A percentile compares a stretch with the other conserved stretches of the same genome.
phyloP scores from a whole-genome alignment of 805 yeast genomes.

The Priceomyces melissophilus region DNA sequence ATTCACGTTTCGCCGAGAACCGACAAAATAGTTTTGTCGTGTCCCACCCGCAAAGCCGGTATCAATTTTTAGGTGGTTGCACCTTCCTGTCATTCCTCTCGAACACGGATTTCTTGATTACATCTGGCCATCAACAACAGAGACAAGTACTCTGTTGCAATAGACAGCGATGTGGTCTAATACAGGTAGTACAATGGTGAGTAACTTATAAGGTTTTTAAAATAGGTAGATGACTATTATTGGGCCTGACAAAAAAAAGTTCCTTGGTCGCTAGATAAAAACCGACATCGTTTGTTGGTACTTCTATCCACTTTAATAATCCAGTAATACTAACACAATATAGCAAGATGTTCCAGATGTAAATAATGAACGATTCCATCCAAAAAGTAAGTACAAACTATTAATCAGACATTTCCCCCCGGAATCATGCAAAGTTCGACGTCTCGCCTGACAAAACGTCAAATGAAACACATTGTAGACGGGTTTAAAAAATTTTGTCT shows the following conservation, averaged over 20 bases:
- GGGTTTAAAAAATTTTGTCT: too few species aligned
- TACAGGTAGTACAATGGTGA: too few species aligned
- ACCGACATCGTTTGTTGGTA: neutral
- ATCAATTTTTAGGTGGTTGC: conserved; percentile 5
- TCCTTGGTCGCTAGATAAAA: neutral
- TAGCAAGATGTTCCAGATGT: conserved; percentile 1
- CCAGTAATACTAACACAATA: neutral
- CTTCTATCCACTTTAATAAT: neutral
- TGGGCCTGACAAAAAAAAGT: too few species aligned
- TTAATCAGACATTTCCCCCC: too few species aligned
- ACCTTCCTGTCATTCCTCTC: conserved; percentile 1
- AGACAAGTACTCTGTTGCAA: neutral
- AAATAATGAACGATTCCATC: conserved; percentile 4
- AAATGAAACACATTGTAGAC: neutral
- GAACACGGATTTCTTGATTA: neutral
- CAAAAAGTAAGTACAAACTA: conserved; percentile 4
- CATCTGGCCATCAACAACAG: neutral
- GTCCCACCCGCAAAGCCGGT: neutral
- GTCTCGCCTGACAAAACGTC: too few species aligned
- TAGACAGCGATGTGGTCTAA: neutral
- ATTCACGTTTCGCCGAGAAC: too few species aligned
- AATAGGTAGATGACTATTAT: neutral
- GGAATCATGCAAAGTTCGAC: too few species aligned
- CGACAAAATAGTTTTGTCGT: too few species aligned
- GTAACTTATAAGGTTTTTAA: too few species aligned